Conservation (phyloP, 2,329 filamentous ascomycete species). For the Botryosphaeria dothidea region DNA sequence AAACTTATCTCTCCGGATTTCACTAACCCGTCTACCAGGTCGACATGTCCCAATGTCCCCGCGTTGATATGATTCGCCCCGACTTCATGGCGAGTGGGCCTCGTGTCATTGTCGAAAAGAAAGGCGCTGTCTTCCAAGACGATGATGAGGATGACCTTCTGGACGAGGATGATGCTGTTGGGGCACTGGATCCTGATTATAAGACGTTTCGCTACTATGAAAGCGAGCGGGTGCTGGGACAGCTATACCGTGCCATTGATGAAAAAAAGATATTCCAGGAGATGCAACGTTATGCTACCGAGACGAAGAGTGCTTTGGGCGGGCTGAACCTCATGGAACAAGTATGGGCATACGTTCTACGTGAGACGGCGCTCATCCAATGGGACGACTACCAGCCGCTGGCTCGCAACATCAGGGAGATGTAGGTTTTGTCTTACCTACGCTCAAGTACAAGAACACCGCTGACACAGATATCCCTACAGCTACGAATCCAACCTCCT, state of each 20-base stretch:
- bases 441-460: not conserved
- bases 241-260: constrained; percentile 71
- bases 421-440: constrained; percentile 38
- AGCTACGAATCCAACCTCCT: constrained; percentile 57
- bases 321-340: constrained; percentile 26
- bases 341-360: constrained; percentile 44
- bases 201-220: constrained; percentile 59
- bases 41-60: constrained; percentile 25
- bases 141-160: constrained; percentile 31
- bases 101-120: constrained; percentile 41
- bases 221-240: constrained; percentile 68
- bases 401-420: constrained; percentile 46
- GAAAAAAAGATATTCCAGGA: constrained; percentile 62
- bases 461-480: constrained; percentile 14
- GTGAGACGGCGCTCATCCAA: constrained; percentile 39
- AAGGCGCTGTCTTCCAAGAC: constrained; percentile 25
- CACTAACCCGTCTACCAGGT: not conserved
- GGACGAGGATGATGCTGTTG: constrained; percentile 35
- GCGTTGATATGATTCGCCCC: constrained; percentile 36
- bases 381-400: constrained; percentile 42
- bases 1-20: constrained; percentile 10
- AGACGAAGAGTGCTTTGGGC: constrained; percentile 23
- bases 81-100: constrained; percentile 58
- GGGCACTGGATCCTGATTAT: constrained; percentile 24
- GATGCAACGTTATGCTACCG: constrained; percentile 27